Evolutionary conservation across 1,139 yeast genomes (phyloP), one percentile per base, ranked within the genome.

Genomic region (Pichia sp.): DNA sequence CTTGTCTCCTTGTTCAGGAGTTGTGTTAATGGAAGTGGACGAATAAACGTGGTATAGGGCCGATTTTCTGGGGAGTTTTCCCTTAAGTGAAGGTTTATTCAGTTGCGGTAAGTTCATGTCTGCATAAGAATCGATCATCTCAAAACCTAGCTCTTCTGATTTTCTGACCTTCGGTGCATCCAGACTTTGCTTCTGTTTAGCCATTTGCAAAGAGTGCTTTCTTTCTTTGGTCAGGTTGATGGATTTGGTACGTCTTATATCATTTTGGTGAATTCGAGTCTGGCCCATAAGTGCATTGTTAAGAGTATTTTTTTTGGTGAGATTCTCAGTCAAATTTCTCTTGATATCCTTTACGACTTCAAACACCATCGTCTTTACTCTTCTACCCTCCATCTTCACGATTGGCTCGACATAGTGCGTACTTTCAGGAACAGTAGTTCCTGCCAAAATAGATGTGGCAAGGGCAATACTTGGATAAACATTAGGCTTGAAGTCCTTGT

Each of bases 361-460:
- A 54, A 87, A 86, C 2, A 86, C 78, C 51, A 80, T 72, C 0
- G 94, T 75, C 45, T 84, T 77, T 48, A 83, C 84, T 46, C 81
- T 83, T 43, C 70, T 75, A 6, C 88, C 96, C 59, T 91, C 97
- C 1, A 94, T 74, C 35, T 69, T 69, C 2, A 87, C 80, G 25
- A 91, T 55, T 0, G 96, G 95, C 24, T 67, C 72, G 15, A 74
- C 68, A 45, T 72, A 70, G 5, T 58, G 56, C 9, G 74, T 69
- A 9, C 78, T 48, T 27, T 60, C 63, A 0, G 96, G 96, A 11
- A 80, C 49, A 0, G 77, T 87, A 37, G 78, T 52, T 2, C 78
- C 66, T 0, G 83, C 72, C 19, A 78, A 77, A 22, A 86, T 60
- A 30, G 83, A 70, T 1, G 91, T 82, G 29, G 77, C 64, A 27